Evolutionary conservation across 805 yeast genomes (phyloP).

Genomic region (Pichia cephalocereana): DNA sequence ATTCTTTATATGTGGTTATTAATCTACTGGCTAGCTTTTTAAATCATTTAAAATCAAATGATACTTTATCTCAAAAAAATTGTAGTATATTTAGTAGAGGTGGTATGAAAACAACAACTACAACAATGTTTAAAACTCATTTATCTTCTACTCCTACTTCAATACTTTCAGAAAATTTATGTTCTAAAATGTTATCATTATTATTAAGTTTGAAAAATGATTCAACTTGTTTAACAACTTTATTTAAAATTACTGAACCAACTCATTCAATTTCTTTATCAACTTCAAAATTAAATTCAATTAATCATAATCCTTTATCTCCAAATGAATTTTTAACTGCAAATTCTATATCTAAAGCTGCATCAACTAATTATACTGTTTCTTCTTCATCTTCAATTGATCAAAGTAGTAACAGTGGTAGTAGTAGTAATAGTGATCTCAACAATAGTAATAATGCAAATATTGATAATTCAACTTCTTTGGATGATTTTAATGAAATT

Average conservation of each 20-base stretch:
- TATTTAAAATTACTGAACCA: constrained; percentile 3
- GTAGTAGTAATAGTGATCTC: neutral
- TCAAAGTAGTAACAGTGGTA: neutral
- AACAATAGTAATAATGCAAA: neutral
- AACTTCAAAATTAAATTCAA: no score
- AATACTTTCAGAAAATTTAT: neutral
- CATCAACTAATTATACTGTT: neutral
- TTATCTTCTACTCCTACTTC: neutral
- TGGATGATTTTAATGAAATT: constrained; percentile 6
- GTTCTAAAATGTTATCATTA: constrained; percentile 1
- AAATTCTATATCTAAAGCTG: neutral
- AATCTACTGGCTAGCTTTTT: constrained; percentile 16
- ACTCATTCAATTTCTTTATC: neutral
- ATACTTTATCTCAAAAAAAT: neutral
- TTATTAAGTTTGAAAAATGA: constrained; percentile 4
- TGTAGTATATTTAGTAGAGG: neutral
- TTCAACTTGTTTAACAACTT: neutral
- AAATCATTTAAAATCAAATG: neutral
- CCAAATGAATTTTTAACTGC: neutral
- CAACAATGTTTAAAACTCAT: neutral
- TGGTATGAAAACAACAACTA: constrained; percentile 2
- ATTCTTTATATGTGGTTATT: constrained; percentile 4
- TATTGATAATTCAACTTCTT: neutral
- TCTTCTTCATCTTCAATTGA: neutral
- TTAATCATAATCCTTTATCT: no score